Base-by-base conservation (phyloP, 768 basidiomycete species). In the Tulasnella sp. region DNA sequence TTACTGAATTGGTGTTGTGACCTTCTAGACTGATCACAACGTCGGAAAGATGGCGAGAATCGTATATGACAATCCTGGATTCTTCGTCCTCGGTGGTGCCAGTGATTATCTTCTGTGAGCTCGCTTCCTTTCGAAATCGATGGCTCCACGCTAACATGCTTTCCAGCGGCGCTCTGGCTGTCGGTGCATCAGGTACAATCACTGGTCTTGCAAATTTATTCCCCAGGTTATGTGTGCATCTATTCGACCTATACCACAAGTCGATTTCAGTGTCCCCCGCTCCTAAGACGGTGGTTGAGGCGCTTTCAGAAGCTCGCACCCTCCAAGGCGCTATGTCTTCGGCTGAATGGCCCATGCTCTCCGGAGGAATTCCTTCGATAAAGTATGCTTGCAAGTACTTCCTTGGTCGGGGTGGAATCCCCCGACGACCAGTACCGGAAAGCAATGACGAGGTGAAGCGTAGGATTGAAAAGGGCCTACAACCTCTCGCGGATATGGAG, bases 1-100 rank as follows among this genome's bases (percentile, higher is more conserved):
- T n/a, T 27, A 33, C 39, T n/a, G 31, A n/a, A n/a, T n/a, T n/a
- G n/a, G n/a, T n/a, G n/a, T n/a, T n/a, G n/a, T n/a, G n/a, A 25
- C 22, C 37, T 13, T 8, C 28, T 41, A 57, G 57, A 65, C 65
- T 8, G 64, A 65, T 49, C 62, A 65, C 37, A 63, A 64, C 51
- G 61, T 66, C 4, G 64, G 63, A 3, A 62, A 62, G 39, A 62
- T 63, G 44, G 64, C 64, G 3, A 51, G 64, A 16, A 58, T 54
- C 22, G 53, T 39, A 2, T 52, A 50, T 41, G 51, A 48, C 27
- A 55, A 53, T 32, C 51, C 57, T 29, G 40, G 29, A 16, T 58
- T 58, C 42, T 22, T 33, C 35, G 58, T 59, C 35, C 41, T 59
- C 12, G 58, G 51, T 3, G 58, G 58, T 37, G 58, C 58, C 8